Conservation (phyloP, 768 basidiomycete genomes). For the Leucocoprinus leucothites region DNA sequence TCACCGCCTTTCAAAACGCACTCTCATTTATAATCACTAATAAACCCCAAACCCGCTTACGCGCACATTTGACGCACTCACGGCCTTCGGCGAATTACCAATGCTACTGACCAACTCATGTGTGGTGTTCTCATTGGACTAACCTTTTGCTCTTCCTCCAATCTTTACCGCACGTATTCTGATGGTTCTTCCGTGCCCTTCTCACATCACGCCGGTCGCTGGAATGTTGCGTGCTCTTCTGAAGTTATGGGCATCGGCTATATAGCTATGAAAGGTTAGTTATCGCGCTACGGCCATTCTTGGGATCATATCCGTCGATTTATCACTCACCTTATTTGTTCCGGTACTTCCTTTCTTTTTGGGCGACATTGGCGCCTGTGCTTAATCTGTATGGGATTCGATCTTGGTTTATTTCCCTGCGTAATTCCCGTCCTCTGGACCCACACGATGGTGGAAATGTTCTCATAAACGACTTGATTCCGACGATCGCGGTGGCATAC, state of each 20-base stretch:
- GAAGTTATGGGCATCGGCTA: constrained; percentile 58
- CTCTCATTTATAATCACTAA: background rate
- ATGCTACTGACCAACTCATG: background rate
- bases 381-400: background rate
- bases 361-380: background rate
- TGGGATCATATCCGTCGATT: constrained; percentile 14
- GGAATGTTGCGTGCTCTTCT: constrained; percentile 4
- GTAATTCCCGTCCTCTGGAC: background rate
- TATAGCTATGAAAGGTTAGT: constrained; percentile 57
- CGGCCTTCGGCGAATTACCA: background rate
- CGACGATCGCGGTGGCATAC: constrained; percentile 7
- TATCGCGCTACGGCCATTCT: constrained; percentile 9
- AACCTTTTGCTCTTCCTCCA: background rate
- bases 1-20: background rate
- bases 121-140: constrained; percentile 2
- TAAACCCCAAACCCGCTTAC: constrained; percentile 1
- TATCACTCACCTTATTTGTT: constrained; percentile 4
- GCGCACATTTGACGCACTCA: background rate
- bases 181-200: constrained; percentile 4
- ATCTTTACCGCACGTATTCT: background rate
- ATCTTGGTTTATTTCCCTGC: background rate
- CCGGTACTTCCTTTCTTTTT: constrained; percentile 10
- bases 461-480: constrained; percentile 5
- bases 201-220: constrained; percentile 1
- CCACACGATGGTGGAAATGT: background rate